phyloP scores from a whole-genome alignment of 495 filamentous ascomycete genomes.

The Recurvomyces mirabilis region DNA sequence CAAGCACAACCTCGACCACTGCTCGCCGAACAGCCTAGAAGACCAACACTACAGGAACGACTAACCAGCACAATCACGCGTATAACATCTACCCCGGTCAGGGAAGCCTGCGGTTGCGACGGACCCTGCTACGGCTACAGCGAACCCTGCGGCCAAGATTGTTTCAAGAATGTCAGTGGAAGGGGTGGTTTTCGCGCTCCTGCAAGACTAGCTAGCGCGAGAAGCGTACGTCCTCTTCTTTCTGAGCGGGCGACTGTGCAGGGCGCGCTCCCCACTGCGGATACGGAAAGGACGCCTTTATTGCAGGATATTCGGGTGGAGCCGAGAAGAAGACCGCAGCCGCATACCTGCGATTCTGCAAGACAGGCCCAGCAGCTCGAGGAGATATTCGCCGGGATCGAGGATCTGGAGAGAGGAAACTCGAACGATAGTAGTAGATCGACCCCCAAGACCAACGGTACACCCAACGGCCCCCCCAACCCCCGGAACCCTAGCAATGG shows the following conservation, averaged over 20 bases:
- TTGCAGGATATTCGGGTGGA: constrained; percentile 25
- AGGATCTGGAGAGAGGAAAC: not conserved
- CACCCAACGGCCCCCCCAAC: too few relatives aligned
- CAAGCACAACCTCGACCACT: not conserved
- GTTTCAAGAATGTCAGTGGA: constrained; percentile 42
- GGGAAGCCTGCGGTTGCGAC: constrained; percentile 56
- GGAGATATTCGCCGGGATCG: constrained; percentile 1
- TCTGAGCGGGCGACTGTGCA: constrained; percentile 13
- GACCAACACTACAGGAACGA: constrained; percentile 33
- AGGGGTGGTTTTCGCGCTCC: constrained; percentile 12
- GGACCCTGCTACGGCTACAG: constrained; percentile 77
- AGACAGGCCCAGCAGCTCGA: not conserved
- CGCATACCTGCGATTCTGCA: not conserved
- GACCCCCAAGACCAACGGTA: too few relatives aligned
- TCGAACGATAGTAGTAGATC: too few relatives aligned
- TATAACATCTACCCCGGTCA: constrained; percentile 57
- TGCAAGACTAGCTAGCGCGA: constrained; percentile 1
- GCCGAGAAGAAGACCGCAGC: not conserved
- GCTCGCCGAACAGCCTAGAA: not conserved
- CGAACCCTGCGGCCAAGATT: constrained; percentile 75
- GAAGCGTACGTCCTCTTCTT: constrained; percentile 2
- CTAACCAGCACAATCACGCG: constrained; percentile 46
- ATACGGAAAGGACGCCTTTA: constrained; percentile 28
- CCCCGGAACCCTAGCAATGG: too few relatives aligned
- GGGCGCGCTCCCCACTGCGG: not conserved